Percentiles rank a stretch among this genome's conserved stretches.
Evolutionary conservation across 2,329 filamentous ascomycete genomes (phyloP).

Genomic region (Trichophyton schoenleinii): DNA sequence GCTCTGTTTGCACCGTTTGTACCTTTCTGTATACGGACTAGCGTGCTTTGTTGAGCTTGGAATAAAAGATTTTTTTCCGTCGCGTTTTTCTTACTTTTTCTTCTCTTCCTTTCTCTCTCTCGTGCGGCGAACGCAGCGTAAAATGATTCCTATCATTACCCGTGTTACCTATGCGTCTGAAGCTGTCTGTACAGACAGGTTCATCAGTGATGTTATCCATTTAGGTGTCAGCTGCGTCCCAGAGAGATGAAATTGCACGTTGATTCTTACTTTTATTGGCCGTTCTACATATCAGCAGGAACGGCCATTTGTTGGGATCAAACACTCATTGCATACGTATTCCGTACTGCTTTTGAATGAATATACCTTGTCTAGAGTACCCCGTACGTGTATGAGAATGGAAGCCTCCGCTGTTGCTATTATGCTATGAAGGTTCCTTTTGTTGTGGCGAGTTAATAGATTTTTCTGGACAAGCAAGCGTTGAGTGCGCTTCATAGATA

Average conservation of each 20-base stretch:
- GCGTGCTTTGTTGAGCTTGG: not conserved
- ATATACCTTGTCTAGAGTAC: not conserved
- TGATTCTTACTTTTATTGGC: conserved; percentile 42
- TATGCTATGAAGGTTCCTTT: not conserved
- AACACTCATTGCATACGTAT: conserved; percentile 32
- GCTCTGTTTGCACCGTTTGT: not conserved
- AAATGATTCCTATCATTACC: conserved; percentile 42
- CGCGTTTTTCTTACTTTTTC: conserved; percentile 16
- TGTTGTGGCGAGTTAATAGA: not conserved
- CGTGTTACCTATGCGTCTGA: conserved; percentile 65
- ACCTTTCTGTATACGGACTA: not conserved
- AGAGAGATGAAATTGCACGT: conserved; percentile 67
- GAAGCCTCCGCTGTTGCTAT: not conserved
- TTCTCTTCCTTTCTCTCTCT: conserved; percentile 49
- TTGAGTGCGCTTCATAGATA: not conserved
- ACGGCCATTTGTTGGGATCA: conserved; percentile 42
- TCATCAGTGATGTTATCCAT: conserved; percentile 37
- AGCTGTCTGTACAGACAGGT: conserved; percentile 19
- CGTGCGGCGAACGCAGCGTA: conserved; percentile 65
- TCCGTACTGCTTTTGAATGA: not conserved
- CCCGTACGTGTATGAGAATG: not conserved
- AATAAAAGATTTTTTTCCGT: conserved; percentile 2
- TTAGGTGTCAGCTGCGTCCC: conserved; percentile 68
- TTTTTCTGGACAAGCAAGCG: not conserved
- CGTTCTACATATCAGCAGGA: conserved; percentile 28